These are phyloP conservation scores for Raffaelea albimanens DNA, from an alignment of 2,329 filamentous ascomycete species.

Conservation along the genomic window DNA sequence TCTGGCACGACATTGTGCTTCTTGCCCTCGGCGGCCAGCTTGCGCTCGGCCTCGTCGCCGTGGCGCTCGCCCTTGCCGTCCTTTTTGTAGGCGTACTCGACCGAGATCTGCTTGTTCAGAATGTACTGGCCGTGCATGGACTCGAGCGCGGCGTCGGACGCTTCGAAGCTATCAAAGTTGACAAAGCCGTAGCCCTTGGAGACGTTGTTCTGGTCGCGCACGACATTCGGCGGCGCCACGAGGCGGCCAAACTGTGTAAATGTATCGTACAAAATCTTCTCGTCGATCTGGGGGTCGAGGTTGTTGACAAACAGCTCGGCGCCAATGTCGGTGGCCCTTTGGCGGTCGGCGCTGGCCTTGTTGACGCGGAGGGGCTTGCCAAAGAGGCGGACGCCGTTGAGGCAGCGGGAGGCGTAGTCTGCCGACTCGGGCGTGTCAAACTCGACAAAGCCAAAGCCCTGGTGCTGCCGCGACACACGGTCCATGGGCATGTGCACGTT, in stretches of 20 bases:
- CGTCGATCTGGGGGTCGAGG: slow-evolving; percentile 86
- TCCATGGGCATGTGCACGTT: slow-evolving; percentile 98
- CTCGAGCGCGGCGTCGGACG: slow-evolving; percentile 79
- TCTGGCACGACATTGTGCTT: slow-evolving; percentile 87
- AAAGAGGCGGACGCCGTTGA: slow-evolving; percentile 90
- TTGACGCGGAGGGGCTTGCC: slow-evolving; percentile 95
- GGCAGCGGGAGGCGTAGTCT: slow-evolving; percentile 91
- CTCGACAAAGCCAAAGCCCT: slow-evolving; percentile 98
- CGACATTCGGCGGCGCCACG: slow-evolving; percentile 78
- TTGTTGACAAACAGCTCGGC: slow-evolving; percentile 97
- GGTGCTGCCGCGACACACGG: slow-evolving; percentile 90
- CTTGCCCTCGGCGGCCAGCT: slow-evolving; percentile 84
- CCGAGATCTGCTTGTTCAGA: slow-evolving; percentile 91
- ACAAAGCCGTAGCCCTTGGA: slow-evolving; percentile 97
- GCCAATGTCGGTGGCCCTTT: slow-evolving; percentile 85
- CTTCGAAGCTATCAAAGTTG: slow-evolving; percentile 86
- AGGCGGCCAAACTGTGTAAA: slow-evolving; percentile 88
- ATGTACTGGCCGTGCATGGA: slow-evolving; percentile 96
- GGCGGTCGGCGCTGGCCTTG: slow-evolving; percentile 86
- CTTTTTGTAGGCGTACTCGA: slow-evolving; percentile 99
- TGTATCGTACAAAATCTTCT: slow-evolving; percentile 89
- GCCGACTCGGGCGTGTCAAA: slow-evolving; percentile 93
- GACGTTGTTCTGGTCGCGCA: slow-evolving; percentile 77
- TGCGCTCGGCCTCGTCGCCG: slow-evolving; percentile 86
- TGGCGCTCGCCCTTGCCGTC: slow-evolving; percentile 96